Percentiles rank a stretch among this genome's conserved stretches.
phyloP scores from a whole-genome alignment of 768 basidiomycete species.

The Floccularia luteovirens region DNA sequence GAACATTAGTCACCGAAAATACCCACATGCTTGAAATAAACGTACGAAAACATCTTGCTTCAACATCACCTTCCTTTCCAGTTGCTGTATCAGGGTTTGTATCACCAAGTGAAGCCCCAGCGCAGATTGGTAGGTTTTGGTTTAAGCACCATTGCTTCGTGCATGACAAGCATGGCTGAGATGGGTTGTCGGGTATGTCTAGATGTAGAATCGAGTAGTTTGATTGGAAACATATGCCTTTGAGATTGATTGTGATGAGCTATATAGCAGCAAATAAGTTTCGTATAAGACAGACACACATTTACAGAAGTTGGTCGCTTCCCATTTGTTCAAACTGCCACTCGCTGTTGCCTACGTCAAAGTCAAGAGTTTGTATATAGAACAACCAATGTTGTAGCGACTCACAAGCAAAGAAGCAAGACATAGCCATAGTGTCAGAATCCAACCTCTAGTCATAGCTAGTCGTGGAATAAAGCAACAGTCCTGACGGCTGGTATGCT shows the following conservation, averaged over 20 bases:
- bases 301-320: slow-evolving; percentile 89
- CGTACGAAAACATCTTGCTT: slow-evolving; percentile 94
- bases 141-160: slow-evolving; percentile 95
- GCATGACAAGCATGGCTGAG: slow-evolving; percentile 88
- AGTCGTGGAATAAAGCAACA: too few species aligned
- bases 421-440: not conserved
- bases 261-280: not conserved
- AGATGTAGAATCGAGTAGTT: slow-evolving; percentile 85
- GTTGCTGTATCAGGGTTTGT: slow-evolving; percentile 90
- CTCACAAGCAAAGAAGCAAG: slow-evolving; percentile 15
- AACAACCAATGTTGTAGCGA: slow-evolving; percentile 1
- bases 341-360: too few species aligned
- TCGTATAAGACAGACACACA: slow-evolving; percentile 35
- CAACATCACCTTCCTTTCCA: slow-evolving; percentile 92
- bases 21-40: slow-evolving; percentile 9
- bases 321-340: slow-evolving; percentile 65
- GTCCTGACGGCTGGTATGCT: too few species aligned
- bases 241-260: slow-evolving; percentile 7
- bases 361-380: slow-evolving; percentile 8
- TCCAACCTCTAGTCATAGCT: too few species aligned
- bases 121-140: slow-evolving; percentile 81
- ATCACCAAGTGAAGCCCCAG: slow-evolving; percentile 75
- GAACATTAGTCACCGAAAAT: not conserved
- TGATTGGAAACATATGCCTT: slow-evolving; percentile 86
- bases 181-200: slow-evolving; percentile 73